A percentile compares a stretch with the other conserved stretches of the same genome.
Evolutionary conservation across 2,329 filamentous ascomycete genomes (phyloP).

Genomic region (Cytospora mali): DNA sequence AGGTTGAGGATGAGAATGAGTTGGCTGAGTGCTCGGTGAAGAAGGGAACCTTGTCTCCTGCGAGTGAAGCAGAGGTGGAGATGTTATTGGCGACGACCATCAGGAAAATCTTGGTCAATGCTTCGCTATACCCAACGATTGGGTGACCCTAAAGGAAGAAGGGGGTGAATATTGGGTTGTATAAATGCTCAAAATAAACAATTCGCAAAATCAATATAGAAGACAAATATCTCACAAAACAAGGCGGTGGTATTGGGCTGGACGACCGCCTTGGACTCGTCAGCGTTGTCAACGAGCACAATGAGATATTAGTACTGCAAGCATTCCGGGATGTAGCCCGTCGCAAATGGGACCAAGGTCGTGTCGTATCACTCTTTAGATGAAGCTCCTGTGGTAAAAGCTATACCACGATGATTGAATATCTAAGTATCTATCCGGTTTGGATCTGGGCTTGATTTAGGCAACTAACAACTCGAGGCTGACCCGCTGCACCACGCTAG

Average conservation of each 20-base stretch:
- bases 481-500: background rate
- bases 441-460: no score
- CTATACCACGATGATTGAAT: no score
- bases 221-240: background rate
- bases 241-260: background rate
- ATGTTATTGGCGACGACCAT: background rate
- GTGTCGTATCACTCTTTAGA: no score
- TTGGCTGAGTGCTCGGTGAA: background rate
- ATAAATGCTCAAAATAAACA: background rate
- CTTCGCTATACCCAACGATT: background rate
- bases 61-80: background rate
- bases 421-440: no score
- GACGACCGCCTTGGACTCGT: no score
- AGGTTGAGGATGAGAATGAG: slow-evolving; percentile 26
- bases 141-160: background rate
- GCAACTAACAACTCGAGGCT: background rate
- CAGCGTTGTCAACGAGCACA: no score
- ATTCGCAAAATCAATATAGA: background rate
- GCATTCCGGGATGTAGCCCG: no score
- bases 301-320: no score
- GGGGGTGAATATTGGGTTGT: background rate
- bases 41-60: background rate
- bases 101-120: background rate
- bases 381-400: no score
- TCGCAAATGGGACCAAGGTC: no score